Percentiles rank a stretch among this genome's conserved stretches.
Conservation (phyloP, 2,329 filamentous ascomycete species). For the Clarireedia monteithiana region DNA sequence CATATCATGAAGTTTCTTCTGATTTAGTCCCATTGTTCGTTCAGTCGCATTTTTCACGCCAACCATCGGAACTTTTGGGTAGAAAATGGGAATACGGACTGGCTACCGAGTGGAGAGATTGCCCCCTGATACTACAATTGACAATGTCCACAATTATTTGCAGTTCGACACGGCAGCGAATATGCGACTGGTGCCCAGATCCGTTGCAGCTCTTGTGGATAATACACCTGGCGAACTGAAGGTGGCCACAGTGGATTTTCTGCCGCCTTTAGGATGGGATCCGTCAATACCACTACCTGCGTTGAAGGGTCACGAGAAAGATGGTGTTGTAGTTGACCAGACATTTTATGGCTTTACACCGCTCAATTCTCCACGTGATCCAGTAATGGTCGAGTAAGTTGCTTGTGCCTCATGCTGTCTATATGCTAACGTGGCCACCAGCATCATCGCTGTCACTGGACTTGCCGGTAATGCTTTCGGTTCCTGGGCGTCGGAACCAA, state of each 20-base stretch:
- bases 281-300: not conserved
- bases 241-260: constrained; percentile 7
- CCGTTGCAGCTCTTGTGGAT: constrained; percentile 3
- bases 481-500: constrained; percentile 32
- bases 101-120: constrained; percentile 7
- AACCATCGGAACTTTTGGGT: not conserved
- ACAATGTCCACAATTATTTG: constrained; percentile 2
- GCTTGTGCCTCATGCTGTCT: not conserved
- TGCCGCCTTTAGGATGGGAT: constrained; percentile 3
- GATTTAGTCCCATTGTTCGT: not conserved
- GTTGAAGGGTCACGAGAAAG: not conserved
- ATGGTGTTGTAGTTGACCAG: constrained; percentile 7
- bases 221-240: not conserved
- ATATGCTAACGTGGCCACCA: not conserved
- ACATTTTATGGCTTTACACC: constrained; percentile 9
- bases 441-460: constrained; percentile 34
- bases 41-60: not conserved
- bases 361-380: constrained; percentile 1
- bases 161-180: not conserved
- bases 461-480: constrained; percentile 33
- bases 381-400: constrained; percentile 5
- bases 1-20: not conserved
- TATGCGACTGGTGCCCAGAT: constrained; percentile 2
- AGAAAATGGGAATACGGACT: constrained; percentile 1
- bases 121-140: constrained; percentile 1